Evolutionary conservation across 768 basidiomycete genomes (phyloP), one percentile per base, ranked within the genome.

Genomic region (Dioszegia crocea): DNA sequence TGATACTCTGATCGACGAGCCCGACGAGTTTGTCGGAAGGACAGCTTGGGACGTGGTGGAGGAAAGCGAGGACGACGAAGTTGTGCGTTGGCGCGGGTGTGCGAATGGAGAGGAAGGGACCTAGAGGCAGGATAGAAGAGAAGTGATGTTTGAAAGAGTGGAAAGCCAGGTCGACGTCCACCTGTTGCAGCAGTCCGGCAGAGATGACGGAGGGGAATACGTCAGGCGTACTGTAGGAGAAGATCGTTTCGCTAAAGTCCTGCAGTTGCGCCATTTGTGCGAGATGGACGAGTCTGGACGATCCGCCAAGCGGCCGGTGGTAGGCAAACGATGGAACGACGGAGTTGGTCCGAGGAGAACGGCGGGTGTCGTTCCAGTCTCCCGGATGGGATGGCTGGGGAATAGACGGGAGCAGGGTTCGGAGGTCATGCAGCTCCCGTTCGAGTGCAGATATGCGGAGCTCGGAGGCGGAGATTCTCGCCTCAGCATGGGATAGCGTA

Each of bases 141-240:
- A 70, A 64, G 24, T 57, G 61, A 31, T 68, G 61, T 48, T 68
- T 68, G 50, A 68, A 68, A 10, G 16, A 60, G 54, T 64, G 66
- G 44, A 67, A 67, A 4, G 55, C 60, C 47, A 59, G 56, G 19
- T 67, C 63, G 16, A 64, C 59, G 36, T 64, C 60, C 2, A 47
- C 41, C 6, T 21, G 36, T 16, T 19, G 19, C 14, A 53, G 51
- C 14, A 53, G 11, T 9, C 36, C 47, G 17, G 36, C 24, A 14
- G 51, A 40, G 36, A 40, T 14, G 36, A 53, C 47, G 10, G 47
- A 48, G 16, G 45, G 60, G 45, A 11, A 64, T 8, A 11, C 54
- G 5, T 38, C 62, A 51, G 23, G 60, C 46, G 33, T 56, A 49
- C 12, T 59, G 30, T 60, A 57, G 33, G 23, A 60, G 60, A 56